Evolutionary conservation across 2,329 filamentous ascomycete genomes (phyloP), one percentile per base, ranked within the genome.

Genomic region (Claviceps spartinae): DNA sequence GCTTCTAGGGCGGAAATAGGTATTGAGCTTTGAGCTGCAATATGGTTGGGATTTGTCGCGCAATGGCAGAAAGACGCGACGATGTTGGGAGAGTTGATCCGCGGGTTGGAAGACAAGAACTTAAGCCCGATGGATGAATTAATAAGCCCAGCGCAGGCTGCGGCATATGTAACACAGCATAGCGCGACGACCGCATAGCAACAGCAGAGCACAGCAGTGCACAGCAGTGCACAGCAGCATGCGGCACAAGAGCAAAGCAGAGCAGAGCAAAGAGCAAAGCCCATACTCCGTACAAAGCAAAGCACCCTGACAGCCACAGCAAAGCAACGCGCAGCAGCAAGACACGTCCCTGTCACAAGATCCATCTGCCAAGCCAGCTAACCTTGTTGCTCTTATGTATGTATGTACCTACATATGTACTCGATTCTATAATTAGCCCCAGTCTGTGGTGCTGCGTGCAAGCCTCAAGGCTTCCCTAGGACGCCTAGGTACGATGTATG

Each of bases 351-450:
- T 30, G 50, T 48, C 46, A 52, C 46, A 48, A 43, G 48, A 22
- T 49, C 4, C 48, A 44, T 44, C 18, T 26, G 20, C 47, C 34
- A 48, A 38, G 30, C 20, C 34, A 18, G n/a, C 9, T n/a, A 20
- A n/a, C 40, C 40, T 20, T 42, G 40, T 42, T 42, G 11, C 8
- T 16, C 22, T 18, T 18, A 18, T 18, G 18, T 18, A 18, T 18
- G 18, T 18, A 18, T 18, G 18, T 18, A 18, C 1, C 1, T 18
- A 18, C 18, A 18, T 18, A 18, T 1, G 1, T 18, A 16, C 43
- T 20, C 43, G 14, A 20, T 52, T 52, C 50, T 52, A 52, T 48
- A 49, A 49, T 49, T 52, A 52, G 51, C n/a, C 13, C 22, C 24
- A 30, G 24, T 30, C 24, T 45, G 43, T 24, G 16, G 18, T 18